These are phyloP conservation scores for Cetradonia linearis DNA, from an alignment of 495 filamentous ascomycete species.

Conservation along the genomic window DNA sequence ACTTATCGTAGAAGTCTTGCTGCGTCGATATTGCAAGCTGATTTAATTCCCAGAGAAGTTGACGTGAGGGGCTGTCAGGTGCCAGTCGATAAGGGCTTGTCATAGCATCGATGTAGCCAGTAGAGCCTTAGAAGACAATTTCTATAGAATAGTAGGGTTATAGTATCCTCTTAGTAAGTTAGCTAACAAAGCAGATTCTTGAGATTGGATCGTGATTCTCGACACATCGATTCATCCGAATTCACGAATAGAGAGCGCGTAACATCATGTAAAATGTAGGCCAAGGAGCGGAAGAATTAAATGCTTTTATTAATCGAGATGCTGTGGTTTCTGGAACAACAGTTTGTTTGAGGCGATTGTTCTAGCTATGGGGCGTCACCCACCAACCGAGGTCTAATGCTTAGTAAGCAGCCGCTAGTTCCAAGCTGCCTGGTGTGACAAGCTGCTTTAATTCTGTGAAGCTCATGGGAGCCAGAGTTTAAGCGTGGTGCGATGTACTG, in stretches of 20 bases:
- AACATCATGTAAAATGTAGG: neutral
- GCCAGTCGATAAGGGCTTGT: conserved; percentile 19
- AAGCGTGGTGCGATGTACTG: neutral
- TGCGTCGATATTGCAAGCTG: conserved; percentile 26
- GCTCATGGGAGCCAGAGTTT: too few species aligned
- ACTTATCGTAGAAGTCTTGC: conserved; percentile 36
- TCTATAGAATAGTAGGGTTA: neutral
- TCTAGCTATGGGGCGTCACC: neutral
- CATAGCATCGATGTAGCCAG: conserved; percentile 19
- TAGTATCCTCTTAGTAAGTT: neutral
- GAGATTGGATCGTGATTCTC: neutral
- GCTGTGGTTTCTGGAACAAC: neutral
- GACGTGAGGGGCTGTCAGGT: conserved; percentile 39
- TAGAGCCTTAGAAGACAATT: neutral
- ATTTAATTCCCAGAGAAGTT: conserved; percentile 39
- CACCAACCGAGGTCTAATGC: neutral
- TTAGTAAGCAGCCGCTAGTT: neutral
- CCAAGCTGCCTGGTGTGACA: neutral
- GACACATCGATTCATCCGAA: neutral
- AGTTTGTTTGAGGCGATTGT: neutral
- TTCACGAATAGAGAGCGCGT: neutral
- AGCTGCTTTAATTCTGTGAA: too few species aligned
- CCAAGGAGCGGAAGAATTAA: neutral
- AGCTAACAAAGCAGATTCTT: neutral
- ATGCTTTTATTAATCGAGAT: neutral